phyloP scores from a whole-genome alignment of 2,329 filamentous ascomycete species.

The Meredithiella fracta region DNA sequence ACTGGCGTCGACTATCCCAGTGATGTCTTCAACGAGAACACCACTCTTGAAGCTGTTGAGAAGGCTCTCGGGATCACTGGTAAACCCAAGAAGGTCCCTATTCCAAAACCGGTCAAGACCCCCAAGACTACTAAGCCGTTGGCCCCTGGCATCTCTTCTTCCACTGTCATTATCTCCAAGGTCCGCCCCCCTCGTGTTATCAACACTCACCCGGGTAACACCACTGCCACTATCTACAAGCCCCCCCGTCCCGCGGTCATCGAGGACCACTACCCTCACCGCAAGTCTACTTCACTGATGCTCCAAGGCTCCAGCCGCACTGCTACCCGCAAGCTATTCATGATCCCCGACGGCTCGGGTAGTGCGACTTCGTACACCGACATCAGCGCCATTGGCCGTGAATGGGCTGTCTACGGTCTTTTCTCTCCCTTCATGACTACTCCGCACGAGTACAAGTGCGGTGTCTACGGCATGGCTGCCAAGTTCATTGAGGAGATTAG shows the following conservation, averaged over 20 bases:
- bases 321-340: slow-evolving; percentile 33
- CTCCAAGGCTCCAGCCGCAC: slow-evolving; percentile 35
- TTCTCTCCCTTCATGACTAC: slow-evolving; percentile 50
- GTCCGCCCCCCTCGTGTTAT: slow-evolving; percentile 17
- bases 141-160: slow-evolving; percentile 7
- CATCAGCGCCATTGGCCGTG: slow-evolving; percentile 23
- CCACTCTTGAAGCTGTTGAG: slow-evolving; percentile 49
- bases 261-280: slow-evolving; percentile 30
- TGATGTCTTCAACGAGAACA: slow-evolving; percentile 44
- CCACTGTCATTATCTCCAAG: slow-evolving; percentile 12
- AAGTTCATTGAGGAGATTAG: slow-evolving; percentile 47
- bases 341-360: slow-evolving; percentile 39
- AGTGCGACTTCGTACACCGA: slow-evolving; percentile 48
- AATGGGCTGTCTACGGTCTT: slow-evolving; percentile 34
- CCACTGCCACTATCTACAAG: slow-evolving; percentile 34
- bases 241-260: slow-evolving; percentile 23
- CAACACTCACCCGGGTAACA: slow-evolving; percentile 20
- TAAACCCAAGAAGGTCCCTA: slow-evolving; percentile 22
- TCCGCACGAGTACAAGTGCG: slow-evolving; percentile 39
- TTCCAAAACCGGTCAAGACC: slow-evolving; percentile 21
- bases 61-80: slow-evolving; percentile 40
- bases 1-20: slow-evolving; percentile 37
- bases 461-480: slow-evolving; percentile 37
- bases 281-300: slow-evolving; percentile 31
- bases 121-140: slow-evolving; percentile 9